Percentiles rank a stretch among this genome's conserved stretches.
phyloP scores from a whole-genome alignment of 1,139 yeast genomes.

The Torulaspora pretoriensis region DNA sequence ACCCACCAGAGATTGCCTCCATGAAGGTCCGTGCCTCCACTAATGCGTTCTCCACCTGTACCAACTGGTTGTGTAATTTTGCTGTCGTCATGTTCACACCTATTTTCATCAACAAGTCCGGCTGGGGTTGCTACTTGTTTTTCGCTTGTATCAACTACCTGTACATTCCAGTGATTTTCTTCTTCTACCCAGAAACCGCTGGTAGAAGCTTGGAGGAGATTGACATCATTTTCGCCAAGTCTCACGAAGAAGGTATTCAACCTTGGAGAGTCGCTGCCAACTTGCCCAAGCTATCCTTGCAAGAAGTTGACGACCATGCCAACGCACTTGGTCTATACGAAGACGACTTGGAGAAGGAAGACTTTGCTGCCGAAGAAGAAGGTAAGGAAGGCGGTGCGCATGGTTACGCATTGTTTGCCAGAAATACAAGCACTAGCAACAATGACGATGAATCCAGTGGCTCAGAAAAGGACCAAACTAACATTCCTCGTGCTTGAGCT shows the following conservation, averaged over 20 bases:
- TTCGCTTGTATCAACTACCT: slow-evolving; percentile 41
- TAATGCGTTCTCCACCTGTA: slow-evolving; percentile 46
- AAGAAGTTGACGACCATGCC: slow-evolving; percentile 46
- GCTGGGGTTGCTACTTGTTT: slow-evolving; percentile 44
- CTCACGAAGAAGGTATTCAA: slow-evolving; percentile 42
- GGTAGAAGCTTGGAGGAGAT: slow-evolving; percentile 60
- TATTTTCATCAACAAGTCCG: slow-evolving; percentile 41
- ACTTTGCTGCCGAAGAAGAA: slow-evolving; percentile 17
- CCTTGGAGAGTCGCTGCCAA: slow-evolving; percentile 55
- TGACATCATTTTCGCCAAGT: slow-evolving; percentile 50
- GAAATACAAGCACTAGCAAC: slow-evolving; percentile 8
- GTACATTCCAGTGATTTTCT: slow-evolving; percentile 57
- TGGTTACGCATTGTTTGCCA: slow-evolving; percentile 19
- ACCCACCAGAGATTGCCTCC: slow-evolving; percentile 46
- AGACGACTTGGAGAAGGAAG: slow-evolving; percentile 34
- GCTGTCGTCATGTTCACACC: slow-evolving; percentile 50
- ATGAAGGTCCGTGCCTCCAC: slow-evolving; percentile 44
- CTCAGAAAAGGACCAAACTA: slow-evolving; percentile 8
- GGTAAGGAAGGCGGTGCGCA: slow-evolving; percentile 17
- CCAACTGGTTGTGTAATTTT: slow-evolving; percentile 50
- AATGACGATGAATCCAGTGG: slow-evolving; percentile 4
- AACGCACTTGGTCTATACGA: slow-evolving; percentile 46
- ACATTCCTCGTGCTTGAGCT: slow-evolving; percentile 4
- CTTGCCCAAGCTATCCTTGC: slow-evolving; percentile 45
- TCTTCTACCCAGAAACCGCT: slow-evolving; percentile 66